These are phyloP conservation scores for Leucogyrophana mollusca DNA, from an alignment of 768 basidiomycete species.

Conservation along the genomic window DNA sequence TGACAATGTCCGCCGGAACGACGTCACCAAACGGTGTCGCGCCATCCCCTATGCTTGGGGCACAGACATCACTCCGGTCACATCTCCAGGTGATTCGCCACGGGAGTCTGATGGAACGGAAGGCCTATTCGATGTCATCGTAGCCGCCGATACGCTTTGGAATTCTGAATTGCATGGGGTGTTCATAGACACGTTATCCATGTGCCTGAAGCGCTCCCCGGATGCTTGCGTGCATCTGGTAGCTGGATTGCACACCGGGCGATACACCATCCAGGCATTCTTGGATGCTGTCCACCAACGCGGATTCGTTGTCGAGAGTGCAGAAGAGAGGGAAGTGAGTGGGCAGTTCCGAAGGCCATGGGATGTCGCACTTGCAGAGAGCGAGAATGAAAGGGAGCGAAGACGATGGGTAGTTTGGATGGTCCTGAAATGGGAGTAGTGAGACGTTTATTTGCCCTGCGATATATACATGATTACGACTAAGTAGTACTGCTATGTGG, in stretches of 20 bases:
- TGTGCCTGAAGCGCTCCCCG: constrained; percentile 41
- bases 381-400: constrained; percentile 66
- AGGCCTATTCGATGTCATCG: constrained; percentile 55
- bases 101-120: constrained; percentile 10
- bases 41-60: constrained; percentile 69
- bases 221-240: constrained; percentile 61
- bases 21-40: constrained; percentile 44
- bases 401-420: constrained; percentile 76
- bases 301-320: constrained; percentile 46
- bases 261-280: constrained; percentile 69
- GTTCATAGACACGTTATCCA: constrained; percentile 52
- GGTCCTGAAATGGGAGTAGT: constrained; percentile 47
- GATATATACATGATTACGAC: no score
- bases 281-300: constrained; percentile 34
- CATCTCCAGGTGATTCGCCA: not conserved
- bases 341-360: constrained; percentile 44
- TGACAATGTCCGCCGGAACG: constrained; percentile 55
- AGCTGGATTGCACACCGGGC: constrained; percentile 74
- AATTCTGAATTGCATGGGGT: constrained; percentile 57
- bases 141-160: constrained; percentile 81
- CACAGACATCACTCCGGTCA: constrained; percentile 34
- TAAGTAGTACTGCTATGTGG: no score
- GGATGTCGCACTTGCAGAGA: constrained; percentile 48
- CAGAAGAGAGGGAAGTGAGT: constrained; percentile 47
- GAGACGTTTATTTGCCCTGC: not conserved